phyloP scores from a whole-genome alignment of 2,329 filamentous ascomycete genomes.

The Claviceps arundinis region DNA sequence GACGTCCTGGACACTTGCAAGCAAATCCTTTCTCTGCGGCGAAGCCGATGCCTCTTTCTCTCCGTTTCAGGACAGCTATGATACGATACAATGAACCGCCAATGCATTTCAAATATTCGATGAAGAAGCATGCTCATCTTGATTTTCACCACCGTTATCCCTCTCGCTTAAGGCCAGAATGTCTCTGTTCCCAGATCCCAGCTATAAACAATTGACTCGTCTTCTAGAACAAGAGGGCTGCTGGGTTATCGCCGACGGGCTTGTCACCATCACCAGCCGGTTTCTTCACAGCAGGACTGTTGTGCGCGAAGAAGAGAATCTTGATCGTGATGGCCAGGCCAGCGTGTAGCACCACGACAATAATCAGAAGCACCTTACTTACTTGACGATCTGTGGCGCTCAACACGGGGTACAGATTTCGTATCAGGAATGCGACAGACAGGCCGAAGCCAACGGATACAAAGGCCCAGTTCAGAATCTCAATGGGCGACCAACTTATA shows the following conservation, averaged over 20 bases:
- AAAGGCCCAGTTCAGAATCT: slow-evolving; percentile 84
- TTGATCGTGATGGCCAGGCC: slow-evolving; percentile 92
- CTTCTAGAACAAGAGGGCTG: slow-evolving; percentile 9
- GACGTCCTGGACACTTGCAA: neutral
- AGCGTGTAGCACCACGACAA: slow-evolving; percentile 75
- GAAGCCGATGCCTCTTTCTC: neutral
- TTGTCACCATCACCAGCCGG: slow-evolving; percentile 15
- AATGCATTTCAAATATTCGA: neutral
- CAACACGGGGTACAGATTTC: slow-evolving; percentile 83
- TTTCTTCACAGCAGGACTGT: slow-evolving; percentile 38
- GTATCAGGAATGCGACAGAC: slow-evolving; percentile 70
- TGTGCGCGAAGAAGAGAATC: slow-evolving; percentile 86
- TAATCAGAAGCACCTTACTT: slow-evolving; percentile 72
- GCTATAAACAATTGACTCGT: neutral
- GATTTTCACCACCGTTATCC: neutral
- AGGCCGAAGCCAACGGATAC: slow-evolving; percentile 75
- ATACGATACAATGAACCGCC: neutral
- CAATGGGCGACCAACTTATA: slow-evolving; percentile 78
- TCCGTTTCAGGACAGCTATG: neutral
- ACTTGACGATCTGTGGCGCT: slow-evolving; percentile 87
- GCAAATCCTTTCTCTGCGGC: neutral
- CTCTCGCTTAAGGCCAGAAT: neutral
- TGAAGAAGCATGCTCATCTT: neutral
- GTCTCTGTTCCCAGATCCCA: neutral
- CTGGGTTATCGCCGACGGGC: slow-evolving; percentile 11